Evolutionary conservation across 768 basidiomycete species (phyloP).

Genomic region (Amanita exitialis): DNA sequence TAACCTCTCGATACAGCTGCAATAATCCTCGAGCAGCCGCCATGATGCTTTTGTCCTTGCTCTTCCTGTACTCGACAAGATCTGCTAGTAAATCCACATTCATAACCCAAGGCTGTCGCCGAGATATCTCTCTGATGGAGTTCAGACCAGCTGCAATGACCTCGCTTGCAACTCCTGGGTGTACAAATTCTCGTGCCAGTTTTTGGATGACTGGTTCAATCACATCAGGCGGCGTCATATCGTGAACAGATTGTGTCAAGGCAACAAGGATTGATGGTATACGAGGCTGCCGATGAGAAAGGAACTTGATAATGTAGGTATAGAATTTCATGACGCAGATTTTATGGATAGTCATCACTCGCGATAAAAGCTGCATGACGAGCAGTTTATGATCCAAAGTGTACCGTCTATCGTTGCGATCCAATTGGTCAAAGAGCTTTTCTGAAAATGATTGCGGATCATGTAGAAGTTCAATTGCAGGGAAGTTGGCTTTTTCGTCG

Average conservation of each 20-base stretch:
- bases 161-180: slow-evolving; percentile 92
- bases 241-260: slow-evolving; percentile 91
- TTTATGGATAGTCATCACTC: slow-evolving; percentile 90
- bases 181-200: slow-evolving; percentile 91
- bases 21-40: slow-evolving; percentile 83
- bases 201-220: slow-evolving; percentile 85
- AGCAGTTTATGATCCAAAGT: slow-evolving; percentile 96
- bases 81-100: slow-evolving; percentile 90
- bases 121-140: slow-evolving; percentile 88
- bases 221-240: slow-evolving; percentile 89
- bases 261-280: slow-evolving; percentile 90
- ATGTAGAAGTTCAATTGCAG: slow-evolving; percentile 84
- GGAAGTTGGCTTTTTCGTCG: slow-evolving; percentile 56
- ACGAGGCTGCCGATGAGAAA: slow-evolving; percentile 84
- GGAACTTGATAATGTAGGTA: slow-evolving; percentile 91
- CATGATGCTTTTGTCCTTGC: slow-evolving; percentile 86
- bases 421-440: slow-evolving; percentile 80
- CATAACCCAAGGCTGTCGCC: slow-evolving; percentile 94
- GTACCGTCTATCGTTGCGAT: slow-evolving; percentile 86
- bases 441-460: slow-evolving; percentile 96
- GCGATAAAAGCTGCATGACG: slow-evolving; percentile 91
- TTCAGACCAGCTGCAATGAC: slow-evolving; percentile 97
- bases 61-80: slow-evolving; percentile 91
- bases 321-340: slow-evolving; percentile 92
- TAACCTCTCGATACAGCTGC: slow-evolving; percentile 91